These are phyloP conservation scores for Beauveria asiatica DNA, from an alignment of 2,329 filamentous ascomycete genomes.

Conservation along the genomic window DNA sequence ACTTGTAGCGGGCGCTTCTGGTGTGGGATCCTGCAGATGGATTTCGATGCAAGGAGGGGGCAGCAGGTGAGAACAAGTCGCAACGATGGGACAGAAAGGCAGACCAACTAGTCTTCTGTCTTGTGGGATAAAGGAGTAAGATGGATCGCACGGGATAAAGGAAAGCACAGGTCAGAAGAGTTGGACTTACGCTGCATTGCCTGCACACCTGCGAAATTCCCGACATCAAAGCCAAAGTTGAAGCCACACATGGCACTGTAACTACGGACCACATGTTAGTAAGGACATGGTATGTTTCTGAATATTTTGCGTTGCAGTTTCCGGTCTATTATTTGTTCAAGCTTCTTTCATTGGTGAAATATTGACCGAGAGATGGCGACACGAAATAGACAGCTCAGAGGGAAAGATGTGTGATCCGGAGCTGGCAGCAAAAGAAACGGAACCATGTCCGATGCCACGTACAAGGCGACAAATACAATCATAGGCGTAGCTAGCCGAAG, in stretches of 20 bases:
- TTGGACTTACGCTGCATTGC: constrained; percentile 15
- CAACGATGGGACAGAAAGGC: background rate
- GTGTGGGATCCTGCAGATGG: background rate
- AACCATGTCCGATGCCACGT: background rate
- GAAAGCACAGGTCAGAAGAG: too few relatives aligned
- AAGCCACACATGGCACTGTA: constrained; percentile 19
- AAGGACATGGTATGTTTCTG: background rate
- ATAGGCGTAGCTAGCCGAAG: constrained; percentile 2
- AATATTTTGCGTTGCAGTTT: too few relatives aligned
- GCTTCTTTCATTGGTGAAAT: too few relatives aligned
- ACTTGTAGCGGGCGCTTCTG: background rate
- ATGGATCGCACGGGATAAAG: too few relatives aligned
- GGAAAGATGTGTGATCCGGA: background rate
- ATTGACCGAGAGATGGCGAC: background rate
- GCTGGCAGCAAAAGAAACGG: background rate
- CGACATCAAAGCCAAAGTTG: constrained; percentile 22
- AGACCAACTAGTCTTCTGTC: too few relatives aligned
- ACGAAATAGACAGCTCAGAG: background rate
- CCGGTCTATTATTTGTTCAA: too few relatives aligned
- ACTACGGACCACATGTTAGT: constrained; percentile 7
- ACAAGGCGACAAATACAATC: constrained; percentile 7
- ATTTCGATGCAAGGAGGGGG: background rate
- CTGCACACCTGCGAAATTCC: constrained; percentile 20
- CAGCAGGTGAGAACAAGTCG: background rate
- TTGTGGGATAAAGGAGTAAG: too few relatives aligned